Evolutionary conservation across 768 basidiomycete species (phyloP).

Genomic region (Butyriboletus loyo): DNA sequence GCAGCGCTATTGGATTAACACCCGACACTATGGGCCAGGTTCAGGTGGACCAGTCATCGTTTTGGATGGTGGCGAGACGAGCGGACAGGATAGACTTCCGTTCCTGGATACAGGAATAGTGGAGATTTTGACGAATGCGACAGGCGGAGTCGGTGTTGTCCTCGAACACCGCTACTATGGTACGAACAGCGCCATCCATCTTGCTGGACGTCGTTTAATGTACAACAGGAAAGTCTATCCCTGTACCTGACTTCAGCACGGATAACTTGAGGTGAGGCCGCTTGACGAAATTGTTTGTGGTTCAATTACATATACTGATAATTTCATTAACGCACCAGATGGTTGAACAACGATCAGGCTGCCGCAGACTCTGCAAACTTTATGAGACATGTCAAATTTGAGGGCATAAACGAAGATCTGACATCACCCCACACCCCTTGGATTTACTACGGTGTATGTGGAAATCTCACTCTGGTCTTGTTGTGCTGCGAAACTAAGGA

Average conservation of each 20-base stretch:
- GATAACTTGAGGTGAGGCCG: slow-evolving; percentile 65
- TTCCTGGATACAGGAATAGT: slow-evolving; percentile 75
- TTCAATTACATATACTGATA: neutral
- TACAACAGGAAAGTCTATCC: slow-evolving; percentile 63
- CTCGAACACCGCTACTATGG: slow-evolving; percentile 94
- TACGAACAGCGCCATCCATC: slow-evolving; percentile 15
- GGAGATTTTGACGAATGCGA: slow-evolving; percentile 79
- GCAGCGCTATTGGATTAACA: slow-evolving; percentile 93
- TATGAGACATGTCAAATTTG: slow-evolving; percentile 75
- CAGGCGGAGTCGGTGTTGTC: slow-evolving; percentile 86
- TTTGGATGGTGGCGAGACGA: slow-evolving; percentile 92
- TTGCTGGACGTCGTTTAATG: neutral
- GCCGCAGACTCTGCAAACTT: slow-evolving; percentile 92
- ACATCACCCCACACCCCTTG: slow-evolving; percentile 74
- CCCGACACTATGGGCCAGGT: slow-evolving; percentile 70
- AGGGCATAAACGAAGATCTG: slow-evolving; percentile 65
- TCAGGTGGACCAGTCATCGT: slow-evolving; percentile 82
- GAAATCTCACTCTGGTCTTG: neutral
- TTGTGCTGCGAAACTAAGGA: neutral
- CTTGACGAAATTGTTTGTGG: neutral
- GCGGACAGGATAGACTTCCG: slow-evolving; percentile 60
- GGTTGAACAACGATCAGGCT: slow-evolving; percentile 86
- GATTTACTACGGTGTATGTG: slow-evolving; percentile 88
- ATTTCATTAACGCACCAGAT: slow-evolving; percentile 43
- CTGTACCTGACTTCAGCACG: slow-evolving; percentile 74